A percentile compares a stretch with the other conserved stretches of the same genome.
These are phyloP conservation scores for Schoenoplectus triqueter DNA, from an alignment of 202 grass and related monocot genomes.

Conservation along the genomic window DNA sequence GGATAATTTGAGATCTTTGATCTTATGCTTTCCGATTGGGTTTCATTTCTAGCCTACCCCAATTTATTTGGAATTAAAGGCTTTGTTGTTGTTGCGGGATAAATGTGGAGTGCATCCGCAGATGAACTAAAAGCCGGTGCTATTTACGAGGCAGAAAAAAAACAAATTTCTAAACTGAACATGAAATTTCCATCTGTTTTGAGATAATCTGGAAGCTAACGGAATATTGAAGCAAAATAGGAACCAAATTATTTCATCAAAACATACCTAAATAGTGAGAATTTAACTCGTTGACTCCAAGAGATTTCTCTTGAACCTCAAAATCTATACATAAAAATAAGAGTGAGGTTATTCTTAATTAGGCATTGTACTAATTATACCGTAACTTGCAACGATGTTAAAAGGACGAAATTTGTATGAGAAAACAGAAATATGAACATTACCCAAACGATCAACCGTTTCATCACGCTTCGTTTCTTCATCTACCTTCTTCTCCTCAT, in stretches of 20 bases:
- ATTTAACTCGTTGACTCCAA: conserved; percentile 26
- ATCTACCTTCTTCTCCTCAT: conserved; percentile 3
- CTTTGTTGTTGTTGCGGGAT: too few species aligned
- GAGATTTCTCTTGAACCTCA: conserved; percentile 19
- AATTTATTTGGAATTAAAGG: too few species aligned
- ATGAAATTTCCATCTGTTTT: neutral
- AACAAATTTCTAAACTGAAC: neutral
- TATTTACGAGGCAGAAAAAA: neutral
- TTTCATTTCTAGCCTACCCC: too few species aligned
- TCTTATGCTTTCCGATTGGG: too few species aligned
- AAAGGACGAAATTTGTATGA: neutral
- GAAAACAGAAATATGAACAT: neutral
- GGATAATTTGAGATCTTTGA: too few species aligned
- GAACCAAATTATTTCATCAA: neutral
- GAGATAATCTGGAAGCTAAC: neutral
- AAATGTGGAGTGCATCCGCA: conserved; percentile 5
- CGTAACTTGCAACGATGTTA: neutral
- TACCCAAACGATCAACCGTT: conserved; percentile 18
- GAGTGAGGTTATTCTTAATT: neutral
- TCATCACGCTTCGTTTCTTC: conserved; percentile 24
- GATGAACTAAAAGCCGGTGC: neutral
- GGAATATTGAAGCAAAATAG: neutral
- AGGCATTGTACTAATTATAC: neutral
- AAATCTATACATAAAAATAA: neutral
- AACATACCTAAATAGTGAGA: conserved; percentile 21